Evolutionary conservation across 2,329 filamentous ascomycete species (phyloP).

Genomic region (Colletotrichum neosansevieriae): DNA sequence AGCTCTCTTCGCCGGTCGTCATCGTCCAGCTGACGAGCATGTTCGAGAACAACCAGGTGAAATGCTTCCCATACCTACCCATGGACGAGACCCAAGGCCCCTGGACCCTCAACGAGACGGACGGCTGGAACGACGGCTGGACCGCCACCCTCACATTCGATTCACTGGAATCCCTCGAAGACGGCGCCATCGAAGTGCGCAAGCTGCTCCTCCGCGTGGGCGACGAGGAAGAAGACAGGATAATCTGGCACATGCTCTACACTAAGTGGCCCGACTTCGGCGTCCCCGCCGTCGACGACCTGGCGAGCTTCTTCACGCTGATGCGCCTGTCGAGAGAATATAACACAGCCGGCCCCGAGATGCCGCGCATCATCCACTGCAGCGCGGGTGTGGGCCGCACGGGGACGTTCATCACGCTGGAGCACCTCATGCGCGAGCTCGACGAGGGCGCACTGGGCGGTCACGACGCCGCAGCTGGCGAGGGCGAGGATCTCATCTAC

Average conservation of each 20-base stretch:
- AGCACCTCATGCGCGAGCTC: conserved; percentile 87
- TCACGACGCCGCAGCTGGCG: conserved; percentile 50
- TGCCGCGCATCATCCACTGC: conserved; percentile 85
- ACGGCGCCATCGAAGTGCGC: conserved; percentile 77
- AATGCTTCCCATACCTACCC: conserved; percentile 93
- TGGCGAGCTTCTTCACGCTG: conserved; percentile 75
- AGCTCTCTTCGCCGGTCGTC: conserved; percentile 77
- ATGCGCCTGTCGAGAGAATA: conserved; percentile 73
- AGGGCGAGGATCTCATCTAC: conserved; percentile 74
- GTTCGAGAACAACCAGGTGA: conserved; percentile 80
- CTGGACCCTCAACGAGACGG: conserved; percentile 70
- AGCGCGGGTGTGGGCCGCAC: conserved; percentile 94
- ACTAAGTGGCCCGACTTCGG: conserved; percentile 91
- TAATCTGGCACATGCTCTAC: conserved; percentile 88
- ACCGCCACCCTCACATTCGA: conserved; percentile 77
- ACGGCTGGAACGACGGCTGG: conserved; percentile 76
- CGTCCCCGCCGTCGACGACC: conserved; percentile 77
- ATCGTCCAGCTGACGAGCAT: conserved; percentile 96
- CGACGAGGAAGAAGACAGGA: conserved; percentile 53
- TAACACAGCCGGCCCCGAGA: conserved; percentile 59
- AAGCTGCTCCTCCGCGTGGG: conserved; percentile 73
- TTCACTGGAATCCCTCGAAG: conserved; percentile 65
- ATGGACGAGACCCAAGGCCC: conserved; percentile 63
- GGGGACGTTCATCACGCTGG: conserved; percentile 96
- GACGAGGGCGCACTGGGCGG: conserved; percentile 76